Evolutionary conservation across 176 grass and related monocot genomes (phyloP), one percentile per base, ranked within the genome.

Genomic region (Tillandsia fasciculata): DNA sequence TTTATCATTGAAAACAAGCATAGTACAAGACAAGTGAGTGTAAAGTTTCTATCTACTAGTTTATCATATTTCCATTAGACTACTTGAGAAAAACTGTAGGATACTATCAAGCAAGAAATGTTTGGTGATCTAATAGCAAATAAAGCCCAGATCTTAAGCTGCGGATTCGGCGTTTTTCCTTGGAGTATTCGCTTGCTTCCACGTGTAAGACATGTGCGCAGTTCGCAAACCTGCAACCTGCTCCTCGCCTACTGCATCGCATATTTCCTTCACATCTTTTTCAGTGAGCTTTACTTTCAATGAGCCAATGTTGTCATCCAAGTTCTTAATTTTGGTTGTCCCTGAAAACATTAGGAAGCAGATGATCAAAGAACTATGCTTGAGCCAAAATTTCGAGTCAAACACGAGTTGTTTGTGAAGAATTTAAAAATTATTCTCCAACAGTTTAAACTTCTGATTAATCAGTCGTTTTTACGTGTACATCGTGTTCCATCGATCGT

Each of bases 241-340:
- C 65, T 91, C 82, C 79, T 74, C 77, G 1, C 68, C 77, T 53
- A 96, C 70, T 81, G 66, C 64, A 51, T 80, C 59, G 10, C 58
- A 52, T 13, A 96, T 86, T 77, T 76, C 77, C 64, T 78, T 18
- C 64, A 86, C 65, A 66, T 79, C 77, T 80, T 92, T 79, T 72
- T 85, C 81, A 67, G 73, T 81, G 70, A 86, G 74, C 79, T 88
- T 92, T 74, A 86, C 18, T 49, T 88, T 88, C 71, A 88, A 72
- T 52, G 79, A 77, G 49, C 67, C 77, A 49, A 88, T 83, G 74
- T 88, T 88, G 65, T 74, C 73, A 69, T 88, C 85, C 66, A 92
- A 70, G 79, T 88, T 88, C 80, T 86, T 83, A 57, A 86, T 69
- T 64, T 92, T 88, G 51, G 82, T 92, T 69, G 90, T 92, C 66